These are phyloP conservation scores for Apiotrichum gamsii DNA, from an alignment of 1,284 basidiomycete species.

Conservation along the genomic window DNA sequence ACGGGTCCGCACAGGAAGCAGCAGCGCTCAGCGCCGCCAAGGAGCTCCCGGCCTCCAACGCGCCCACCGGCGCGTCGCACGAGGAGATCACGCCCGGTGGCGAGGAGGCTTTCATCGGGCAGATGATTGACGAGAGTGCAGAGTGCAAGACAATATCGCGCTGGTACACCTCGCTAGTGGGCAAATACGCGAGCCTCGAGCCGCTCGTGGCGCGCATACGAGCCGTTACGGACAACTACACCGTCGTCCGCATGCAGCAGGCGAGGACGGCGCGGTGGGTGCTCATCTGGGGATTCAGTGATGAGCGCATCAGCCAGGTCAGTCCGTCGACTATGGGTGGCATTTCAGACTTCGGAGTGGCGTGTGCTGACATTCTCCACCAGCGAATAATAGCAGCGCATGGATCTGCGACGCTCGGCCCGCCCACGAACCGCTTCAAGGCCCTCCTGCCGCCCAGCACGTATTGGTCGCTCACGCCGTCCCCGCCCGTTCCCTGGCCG, in stretches of 20 bases:
- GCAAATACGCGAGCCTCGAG: conserved; percentile 68
- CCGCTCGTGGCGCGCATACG: conserved; percentile 58
- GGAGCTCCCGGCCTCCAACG: conserved; percentile 58
- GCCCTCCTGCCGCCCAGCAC: too few species aligned
- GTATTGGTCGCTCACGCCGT: too few species aligned
- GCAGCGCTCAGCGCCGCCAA: conserved; percentile 58
- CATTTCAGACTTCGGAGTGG: too few species aligned
- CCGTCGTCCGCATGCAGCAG: conserved; percentile 71
- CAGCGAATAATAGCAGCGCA: too few species aligned
- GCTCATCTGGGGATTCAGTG: conserved; percentile 81
- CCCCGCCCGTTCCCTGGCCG: too few species aligned
- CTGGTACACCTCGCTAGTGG: conserved; percentile 81
- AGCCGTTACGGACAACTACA: conserved; percentile 70
- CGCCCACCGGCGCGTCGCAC: conserved; percentile 71
- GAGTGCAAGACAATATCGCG: conserved; percentile 52
- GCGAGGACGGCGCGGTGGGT: conserved; percentile 85
- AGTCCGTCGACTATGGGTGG: too few species aligned
- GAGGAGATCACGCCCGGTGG: conserved; percentile 87
- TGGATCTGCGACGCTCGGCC: too few species aligned
- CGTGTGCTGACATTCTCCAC: too few species aligned
- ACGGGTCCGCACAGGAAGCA: conserved; percentile 65
- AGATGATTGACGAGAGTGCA: conserved; percentile 71
- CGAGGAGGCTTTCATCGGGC: conserved; percentile 67
- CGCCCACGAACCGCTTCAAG: too few species aligned
- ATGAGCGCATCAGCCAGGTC: too few species aligned